Evolutionary conservation across 805 yeast genomes (phyloP), one percentile per base, ranked within the genome.

Genomic region (Sungouiozyma intestinalis): DNA sequence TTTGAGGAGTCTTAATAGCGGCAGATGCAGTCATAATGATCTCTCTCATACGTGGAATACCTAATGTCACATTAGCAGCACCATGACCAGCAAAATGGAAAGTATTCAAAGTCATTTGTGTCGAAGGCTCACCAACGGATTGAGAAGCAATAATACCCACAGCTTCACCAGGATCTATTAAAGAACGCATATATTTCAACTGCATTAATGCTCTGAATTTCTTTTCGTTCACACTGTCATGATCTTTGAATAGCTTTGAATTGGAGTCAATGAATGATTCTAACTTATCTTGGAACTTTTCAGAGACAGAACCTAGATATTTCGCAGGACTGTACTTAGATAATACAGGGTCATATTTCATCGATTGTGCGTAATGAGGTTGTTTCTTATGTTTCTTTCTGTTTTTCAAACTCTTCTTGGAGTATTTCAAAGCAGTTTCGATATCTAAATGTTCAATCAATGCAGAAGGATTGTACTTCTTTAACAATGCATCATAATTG

Each of bases 81-180:
- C 99, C 99, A 69, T 94, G 98, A 64, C 99, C 99, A 55, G 99
- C 99, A 60, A 92, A 92, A 72, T 92, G 95, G 85, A 85, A 85
- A 38, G 95, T 85, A 64, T 85, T 85, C 57, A 85, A 76, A 15
- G 99, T 92, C 99, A 92, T 92, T 71, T 92, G 99, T 3, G 99
- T 92, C 3, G 97, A 86, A 40, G 99, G 99, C 67, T 92, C 99
- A 67, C 99, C 99, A 63, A 92, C 81, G 42, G 97, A 87, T 68
- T 92, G 97, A 17, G 97, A 83, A 6, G 98, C 99, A 67, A 94
- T 81, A 58, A 92, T 88, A 67, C 99, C 99, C 42, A 92, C 97
- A 40, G 96, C 79, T 65, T 92, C 99, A 62, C 99, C 98, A 3
- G 99, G 97, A 55, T 86, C 77, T 42, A 92, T 80, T 51, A 88